Evolutionary conservation across 805 yeast species (phyloP).

Genomic region (Candida wancherniae): DNA sequence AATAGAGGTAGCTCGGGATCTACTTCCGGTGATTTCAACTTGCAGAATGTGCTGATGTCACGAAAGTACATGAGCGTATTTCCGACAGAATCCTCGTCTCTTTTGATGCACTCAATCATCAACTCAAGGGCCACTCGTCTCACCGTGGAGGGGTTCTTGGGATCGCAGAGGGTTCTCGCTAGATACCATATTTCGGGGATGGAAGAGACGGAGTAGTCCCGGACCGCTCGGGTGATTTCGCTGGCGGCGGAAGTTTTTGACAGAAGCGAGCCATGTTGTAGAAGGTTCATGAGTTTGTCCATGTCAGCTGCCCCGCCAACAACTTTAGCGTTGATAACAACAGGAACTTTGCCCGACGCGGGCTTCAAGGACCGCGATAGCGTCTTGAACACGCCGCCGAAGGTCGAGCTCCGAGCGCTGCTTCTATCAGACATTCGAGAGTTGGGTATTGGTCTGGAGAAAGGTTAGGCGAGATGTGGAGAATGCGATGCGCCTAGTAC

Average conservation of each 20-base stretch:
- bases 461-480: too few species aligned
- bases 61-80: slow-evolving; percentile 53
- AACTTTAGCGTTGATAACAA: slow-evolving; percentile 36
- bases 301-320: slow-evolving; percentile 43
- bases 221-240: slow-evolving; percentile 45
- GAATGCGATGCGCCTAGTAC: too few species aligned
- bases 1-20: slow-evolving; percentile 52
- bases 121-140: slow-evolving; percentile 49
- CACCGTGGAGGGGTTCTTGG: slow-evolving; percentile 22
- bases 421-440: slow-evolving; percentile 8
- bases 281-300: slow-evolving; percentile 34
- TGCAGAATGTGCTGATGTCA: slow-evolving; percentile 47
- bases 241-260: slow-evolving; percentile 48
- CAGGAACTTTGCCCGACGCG: slow-evolving; percentile 16
- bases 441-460: too few species aligned
- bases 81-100: slow-evolving; percentile 46
- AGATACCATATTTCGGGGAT: slow-evolving; percentile 75
- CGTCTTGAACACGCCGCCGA: slow-evolving; percentile 38
- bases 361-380: slow-evolving; percentile 35
- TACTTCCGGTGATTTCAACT: slow-evolving; percentile 24
- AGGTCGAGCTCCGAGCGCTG: slow-evolving; percentile 22
- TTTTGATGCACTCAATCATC: slow-evolving; percentile 49
- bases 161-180: slow-evolving; percentile 49
- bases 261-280: slow-evolving; percentile 33
- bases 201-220: slow-evolving; percentile 49